Percentiles rank a stretch among this genome's conserved stretches.
Conservation (phyloP, 1,284 basidiomycete species). For the Macrocystidia cucumis region DNA sequence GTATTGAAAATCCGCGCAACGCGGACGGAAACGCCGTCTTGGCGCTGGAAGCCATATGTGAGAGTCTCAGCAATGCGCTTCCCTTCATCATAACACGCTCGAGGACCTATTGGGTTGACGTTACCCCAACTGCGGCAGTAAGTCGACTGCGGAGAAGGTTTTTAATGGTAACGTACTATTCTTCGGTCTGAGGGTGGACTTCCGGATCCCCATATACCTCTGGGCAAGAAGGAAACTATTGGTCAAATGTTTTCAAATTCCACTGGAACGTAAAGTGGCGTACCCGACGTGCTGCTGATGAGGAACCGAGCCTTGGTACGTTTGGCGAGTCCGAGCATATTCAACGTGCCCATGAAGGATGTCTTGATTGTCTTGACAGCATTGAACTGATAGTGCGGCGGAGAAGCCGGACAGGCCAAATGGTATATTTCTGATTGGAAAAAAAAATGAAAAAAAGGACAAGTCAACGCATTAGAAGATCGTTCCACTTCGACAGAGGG, state of each 20-base stretch:
- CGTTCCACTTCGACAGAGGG: too few species aligned
- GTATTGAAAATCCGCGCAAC: constrained; percentile 97
- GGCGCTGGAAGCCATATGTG: constrained; percentile 90
- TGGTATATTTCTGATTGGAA: constrained; percentile 81
- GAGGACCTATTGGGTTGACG: constrained; percentile 95
- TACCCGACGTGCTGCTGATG: constrained; percentile 88
- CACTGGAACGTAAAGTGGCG: constrained; percentile 13
- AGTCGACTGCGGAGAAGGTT: constrained; percentile 6
- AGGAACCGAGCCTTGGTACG: constrained; percentile 95
- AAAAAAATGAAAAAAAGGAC: constrained; percentile 2
- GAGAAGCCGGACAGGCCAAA: constrained; percentile 92
- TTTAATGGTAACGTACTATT: constrained; percentile 58
- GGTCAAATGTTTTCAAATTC: constrained; percentile 7
- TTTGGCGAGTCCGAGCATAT: constrained; percentile 98
- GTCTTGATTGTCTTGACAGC: constrained; percentile 97
- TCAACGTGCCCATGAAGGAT: constrained; percentile 93
- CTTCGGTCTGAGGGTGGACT: constrained; percentile 93
- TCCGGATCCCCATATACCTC: constrained; percentile 98
- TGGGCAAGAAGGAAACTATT: constrained; percentile 17
- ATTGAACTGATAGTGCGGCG: constrained; percentile 93
- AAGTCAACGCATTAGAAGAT: too few species aligned
- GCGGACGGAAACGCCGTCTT: constrained; percentile 92
- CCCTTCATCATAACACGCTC: constrained; percentile 98
- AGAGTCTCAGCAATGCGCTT: constrained; percentile 94
- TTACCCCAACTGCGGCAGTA: constrained; percentile 76